A percentile compares a stretch with the other conserved stretches of the same genome.
Evolutionary conservation across 306 rosid genomes (phyloP).

Genomic region (Pterocarpus santalinus): DNA sequence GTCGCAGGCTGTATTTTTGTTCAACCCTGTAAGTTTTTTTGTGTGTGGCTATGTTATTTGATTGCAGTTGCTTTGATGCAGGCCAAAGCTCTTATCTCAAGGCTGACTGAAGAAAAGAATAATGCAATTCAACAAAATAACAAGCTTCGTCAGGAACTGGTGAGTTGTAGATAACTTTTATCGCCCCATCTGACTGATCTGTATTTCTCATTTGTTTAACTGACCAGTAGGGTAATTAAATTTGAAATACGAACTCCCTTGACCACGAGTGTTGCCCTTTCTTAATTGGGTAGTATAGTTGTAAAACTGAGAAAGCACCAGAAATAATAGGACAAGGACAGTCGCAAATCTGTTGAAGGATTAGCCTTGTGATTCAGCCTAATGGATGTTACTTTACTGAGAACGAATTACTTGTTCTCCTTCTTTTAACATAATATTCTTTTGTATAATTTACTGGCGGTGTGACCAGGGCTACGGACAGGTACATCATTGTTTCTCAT

Average conservation of each 20-base stretch:
- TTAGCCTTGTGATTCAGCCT: constrained; percentile 11
- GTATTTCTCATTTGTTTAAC: neutral
- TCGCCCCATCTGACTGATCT: neutral
- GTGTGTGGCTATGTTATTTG: constrained; percentile 15
- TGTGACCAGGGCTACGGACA: neutral
- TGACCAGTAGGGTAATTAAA: constrained; percentile 15
- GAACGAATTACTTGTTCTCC: constrained; percentile 8
- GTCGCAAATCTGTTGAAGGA: neutral
- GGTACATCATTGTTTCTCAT: no score
- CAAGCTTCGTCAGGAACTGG: constrained; percentile 90
- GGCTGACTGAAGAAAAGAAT: constrained; percentile 77
- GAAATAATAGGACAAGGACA: constrained; percentile 24
- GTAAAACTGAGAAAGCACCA: constrained; percentile 19
- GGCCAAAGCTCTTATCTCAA: constrained; percentile 73
- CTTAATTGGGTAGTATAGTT: constrained; percentile 28
- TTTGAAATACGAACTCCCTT: constrained; percentile 28
- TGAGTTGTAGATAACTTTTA: constrained; percentile 44
- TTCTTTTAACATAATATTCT: neutral
- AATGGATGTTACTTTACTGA: constrained; percentile 26
- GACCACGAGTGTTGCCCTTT: constrained; percentile 1
- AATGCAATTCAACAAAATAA: constrained; percentile 68
- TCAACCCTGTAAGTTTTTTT: neutral
- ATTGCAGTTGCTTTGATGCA: constrained; percentile 44
- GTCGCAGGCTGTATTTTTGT: constrained; percentile 8
- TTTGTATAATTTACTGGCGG: neutral